Conservation (phyloP, 495 filamentous ascomycete genomes). For the Aspergillus sparsus region DNA sequence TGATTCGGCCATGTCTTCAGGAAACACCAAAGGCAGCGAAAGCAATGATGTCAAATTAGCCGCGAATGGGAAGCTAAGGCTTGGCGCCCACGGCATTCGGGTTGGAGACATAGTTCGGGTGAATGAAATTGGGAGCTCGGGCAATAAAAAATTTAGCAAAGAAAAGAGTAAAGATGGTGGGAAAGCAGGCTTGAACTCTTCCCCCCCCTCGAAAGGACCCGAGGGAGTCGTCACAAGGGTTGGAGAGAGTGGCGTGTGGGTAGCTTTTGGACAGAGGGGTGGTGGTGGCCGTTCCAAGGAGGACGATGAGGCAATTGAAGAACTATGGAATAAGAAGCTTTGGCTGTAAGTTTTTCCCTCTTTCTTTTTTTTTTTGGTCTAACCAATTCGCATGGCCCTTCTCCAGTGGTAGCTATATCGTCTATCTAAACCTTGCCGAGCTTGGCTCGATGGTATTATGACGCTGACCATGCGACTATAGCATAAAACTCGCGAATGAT, state of each 20-base stretch:
- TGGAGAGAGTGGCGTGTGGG: slow-evolving; percentile 55
- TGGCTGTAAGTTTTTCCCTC: slow-evolving; percentile 63
- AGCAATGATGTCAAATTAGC: slow-evolving; percentile 39
- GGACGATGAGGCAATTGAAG: slow-evolving; percentile 61
- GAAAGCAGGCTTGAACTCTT: slow-evolving; percentile 49
- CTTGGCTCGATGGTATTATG: not conserved
- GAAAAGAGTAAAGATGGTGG: slow-evolving; percentile 70
- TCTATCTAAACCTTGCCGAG: not conserved
- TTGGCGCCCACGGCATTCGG: slow-evolving; percentile 81
- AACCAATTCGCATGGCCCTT: not conserved
- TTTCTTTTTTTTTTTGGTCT: slow-evolving; percentile 9
- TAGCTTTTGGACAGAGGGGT: slow-evolving; percentile 70
- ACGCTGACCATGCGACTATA: slow-evolving; percentile 29
- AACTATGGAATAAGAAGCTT: slow-evolving; percentile 60
- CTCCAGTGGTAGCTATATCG: not conserved
- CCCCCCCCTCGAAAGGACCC: slow-evolving; percentile 47
- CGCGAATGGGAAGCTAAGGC: slow-evolving; percentile 31
- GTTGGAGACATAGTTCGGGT: slow-evolving; percentile 87
- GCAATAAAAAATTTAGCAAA: slow-evolving; percentile 59
- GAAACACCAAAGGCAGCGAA: slow-evolving; percentile 19
- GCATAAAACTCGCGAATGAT: slow-evolving; percentile 93
- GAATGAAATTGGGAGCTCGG: slow-evolving; percentile 67
- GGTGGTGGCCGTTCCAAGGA: slow-evolving; percentile 47
- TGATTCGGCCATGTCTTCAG: slow-evolving; percentile 63
- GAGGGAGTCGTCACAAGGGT: slow-evolving; percentile 83